A percentile compares a stretch with the other conserved stretches of the same genome.
Conservation (phyloP, 495 filamentous ascomycete species). For the Platismatia glauca region DNA sequence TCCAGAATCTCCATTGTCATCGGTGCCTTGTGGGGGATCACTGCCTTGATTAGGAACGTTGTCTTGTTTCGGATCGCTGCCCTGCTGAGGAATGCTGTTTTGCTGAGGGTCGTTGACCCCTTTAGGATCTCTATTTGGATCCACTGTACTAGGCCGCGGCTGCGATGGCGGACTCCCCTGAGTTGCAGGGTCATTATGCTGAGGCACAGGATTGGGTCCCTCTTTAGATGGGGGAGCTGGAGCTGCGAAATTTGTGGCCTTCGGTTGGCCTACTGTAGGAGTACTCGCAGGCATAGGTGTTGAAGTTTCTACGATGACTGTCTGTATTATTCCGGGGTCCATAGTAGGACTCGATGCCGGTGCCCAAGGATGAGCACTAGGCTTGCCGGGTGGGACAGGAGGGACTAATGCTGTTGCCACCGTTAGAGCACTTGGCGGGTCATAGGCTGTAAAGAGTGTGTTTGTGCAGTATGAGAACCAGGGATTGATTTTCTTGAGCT, state of each 20-base stretch:
- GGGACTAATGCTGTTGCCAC: not conserved
- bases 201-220: not conserved
- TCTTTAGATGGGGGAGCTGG: not conserved
- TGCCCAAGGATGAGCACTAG: not conserved
- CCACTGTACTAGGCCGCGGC: not conserved
- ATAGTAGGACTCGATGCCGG: not conserved
- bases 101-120: not conserved
- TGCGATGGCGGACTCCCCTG: not conserved
- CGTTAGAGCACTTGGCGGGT: not conserved
- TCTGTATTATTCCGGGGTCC: not conserved
- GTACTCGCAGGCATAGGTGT: not conserved
- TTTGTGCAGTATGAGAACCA: not conserved
- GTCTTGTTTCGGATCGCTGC: not conserved
- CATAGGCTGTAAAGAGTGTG: not conserved
- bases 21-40: too few relatives aligned
- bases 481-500: not conserved
- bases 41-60: not conserved
- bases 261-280: not conserved
- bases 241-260: not conserved
- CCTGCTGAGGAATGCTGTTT: not conserved
- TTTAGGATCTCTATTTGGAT: not conserved
- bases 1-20: not conserved
- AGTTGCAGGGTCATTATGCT: not conserved
- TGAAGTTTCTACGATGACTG: not conserved
- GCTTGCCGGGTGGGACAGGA: not conserved